Conservation (phyloP, 805 yeast genomes). For the Yarrowia alimentaria region DNA sequence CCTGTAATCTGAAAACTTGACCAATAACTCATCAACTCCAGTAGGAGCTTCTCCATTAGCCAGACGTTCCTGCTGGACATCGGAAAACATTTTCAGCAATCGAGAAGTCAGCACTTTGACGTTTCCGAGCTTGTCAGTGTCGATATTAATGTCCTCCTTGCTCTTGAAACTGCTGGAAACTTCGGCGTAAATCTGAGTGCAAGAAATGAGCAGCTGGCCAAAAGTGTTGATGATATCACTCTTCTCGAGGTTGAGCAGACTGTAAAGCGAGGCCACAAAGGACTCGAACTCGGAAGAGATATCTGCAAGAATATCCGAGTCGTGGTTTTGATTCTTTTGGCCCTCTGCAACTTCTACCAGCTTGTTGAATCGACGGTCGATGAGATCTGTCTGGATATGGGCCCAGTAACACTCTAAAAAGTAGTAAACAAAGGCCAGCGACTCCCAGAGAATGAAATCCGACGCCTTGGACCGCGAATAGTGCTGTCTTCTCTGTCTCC, state of each 20-base stretch:
- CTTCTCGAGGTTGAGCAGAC: conserved; percentile 27
- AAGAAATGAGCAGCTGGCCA: conserved; percentile 25
- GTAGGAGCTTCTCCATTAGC: conserved; percentile 1
- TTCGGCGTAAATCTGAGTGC: conserved; percentile 10
- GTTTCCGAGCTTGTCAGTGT: conserved; percentile 4
- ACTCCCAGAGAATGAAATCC: conserved; percentile 21
- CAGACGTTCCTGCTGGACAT: conserved; percentile 5
- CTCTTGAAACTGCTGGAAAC: conserved; percentile 13
- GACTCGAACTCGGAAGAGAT: conserved; percentile 27
- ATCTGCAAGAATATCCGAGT: conserved; percentile 11
- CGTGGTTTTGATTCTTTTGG: conserved; percentile 3
- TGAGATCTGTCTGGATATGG: conserved; percentile 29
- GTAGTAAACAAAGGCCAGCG: conserved; percentile 14
- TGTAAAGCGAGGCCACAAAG: conserved; percentile 13
- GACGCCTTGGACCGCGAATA: not conserved
- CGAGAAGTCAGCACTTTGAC: conserved; percentile 1
- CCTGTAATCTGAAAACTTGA: conserved; percentile 15
- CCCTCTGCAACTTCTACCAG: conserved; percentile 18
- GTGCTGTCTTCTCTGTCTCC: conserved; percentile 24
- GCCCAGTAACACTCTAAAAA: conserved; percentile 32
- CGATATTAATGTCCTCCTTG: conserved; percentile 4
- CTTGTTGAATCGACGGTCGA: conserved; percentile 28
- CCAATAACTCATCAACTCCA: conserved; percentile 5
- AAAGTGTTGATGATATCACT: conserved; percentile 21
- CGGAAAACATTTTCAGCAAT: conserved; percentile 2